Base-by-base conservation (phyloP, 345 rosid species). In the Ricinus communis region DNA sequence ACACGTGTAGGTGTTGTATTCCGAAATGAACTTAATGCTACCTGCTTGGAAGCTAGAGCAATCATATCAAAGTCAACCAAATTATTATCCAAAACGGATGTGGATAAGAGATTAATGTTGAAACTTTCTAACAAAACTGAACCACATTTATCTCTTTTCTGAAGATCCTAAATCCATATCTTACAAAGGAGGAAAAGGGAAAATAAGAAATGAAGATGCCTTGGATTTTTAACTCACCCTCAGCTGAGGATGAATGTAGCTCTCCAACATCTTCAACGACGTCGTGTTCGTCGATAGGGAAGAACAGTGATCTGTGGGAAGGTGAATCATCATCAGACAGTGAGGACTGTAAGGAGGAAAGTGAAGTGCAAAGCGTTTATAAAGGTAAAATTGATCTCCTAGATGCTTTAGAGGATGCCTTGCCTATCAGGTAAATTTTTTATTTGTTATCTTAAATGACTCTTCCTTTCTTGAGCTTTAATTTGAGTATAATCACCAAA, bases 301-400 rank as follows among this genome's bases (percentile, higher is more conserved):
- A 68, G 41, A 49, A 77, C 33, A 77, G 81, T 60, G 72, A 77
- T 66, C 53, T 49, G 45, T 57, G 71, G 36, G 57, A 5, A 0
- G 40, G 24, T 18, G 51, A 51, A 0, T 49, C 66, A 24, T 63
- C 69, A n/a, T n/a, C n/a, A n/a, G n/a, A n/a, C n/a, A n/a, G n/a
- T n/a, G n/a, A n/a, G 0, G 80, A 56, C 54, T 38, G 65, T n/a
- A 66, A 57, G 66, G 73, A 62, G 30, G 80, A 68, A 27, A 61
- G 59, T 43, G 80, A 77, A 54, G 81, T 77, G 25, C 77, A 77
- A 31, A 77, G 81, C 54, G 55, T 65, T 14, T 77, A n/a, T 40
- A 63, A 57, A 21, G 77, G 62, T 6, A 16, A 64, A 54, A 27
- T 60, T 21, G 62, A 71, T 58, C 31, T 62, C 28, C 50, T 57